Evolutionary conservation across 129 eudicot species (phyloP).

Genomic region (Chrysanthemum makinoi): DNA sequence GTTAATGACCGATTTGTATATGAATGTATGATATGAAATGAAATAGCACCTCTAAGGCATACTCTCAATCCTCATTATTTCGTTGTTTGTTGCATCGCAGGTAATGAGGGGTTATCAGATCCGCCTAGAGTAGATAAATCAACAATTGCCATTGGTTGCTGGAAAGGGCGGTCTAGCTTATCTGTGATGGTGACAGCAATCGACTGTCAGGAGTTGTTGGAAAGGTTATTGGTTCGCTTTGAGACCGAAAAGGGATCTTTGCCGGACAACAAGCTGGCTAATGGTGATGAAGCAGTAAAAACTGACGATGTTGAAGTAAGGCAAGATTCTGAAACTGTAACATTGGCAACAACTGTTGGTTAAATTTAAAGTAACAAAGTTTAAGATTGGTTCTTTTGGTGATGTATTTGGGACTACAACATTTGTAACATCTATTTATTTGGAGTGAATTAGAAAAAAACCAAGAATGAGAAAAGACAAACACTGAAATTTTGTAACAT

Average conservation of each 20-base stretch:
- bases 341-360: constrained; percentile 25
- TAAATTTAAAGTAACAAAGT: constrained; percentile 21
- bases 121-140: constrained; percentile 47
- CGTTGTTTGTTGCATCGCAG: constrained; percentile 39
- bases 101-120: constrained; percentile 29
- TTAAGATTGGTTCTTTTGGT: constrained; percentile 12
- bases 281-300: constrained; percentile 21
- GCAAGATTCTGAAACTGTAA: constrained; percentile 20
- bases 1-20: not conserved
- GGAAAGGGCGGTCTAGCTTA: constrained; percentile 86
- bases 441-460: constrained; percentile 2
- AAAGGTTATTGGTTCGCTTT: constrained; percentile 48
- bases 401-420: constrained; percentile 14
- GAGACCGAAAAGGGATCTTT: constrained; percentile 31
- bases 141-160: constrained; percentile 86
- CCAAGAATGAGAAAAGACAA: not conserved
- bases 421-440: constrained; percentile 15
- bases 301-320: constrained; percentile 27
- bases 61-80: not conserved
- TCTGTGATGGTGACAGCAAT: constrained; percentile 83
- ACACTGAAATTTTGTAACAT: not conserved
- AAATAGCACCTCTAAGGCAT: not conserved
- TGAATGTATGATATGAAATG: not conserved
- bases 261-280: constrained; percentile 6
- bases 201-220: constrained; percentile 84